Base-by-base conservation (phyloP, 495 filamentous ascomycete species). In the Neurospora sp. region DNA sequence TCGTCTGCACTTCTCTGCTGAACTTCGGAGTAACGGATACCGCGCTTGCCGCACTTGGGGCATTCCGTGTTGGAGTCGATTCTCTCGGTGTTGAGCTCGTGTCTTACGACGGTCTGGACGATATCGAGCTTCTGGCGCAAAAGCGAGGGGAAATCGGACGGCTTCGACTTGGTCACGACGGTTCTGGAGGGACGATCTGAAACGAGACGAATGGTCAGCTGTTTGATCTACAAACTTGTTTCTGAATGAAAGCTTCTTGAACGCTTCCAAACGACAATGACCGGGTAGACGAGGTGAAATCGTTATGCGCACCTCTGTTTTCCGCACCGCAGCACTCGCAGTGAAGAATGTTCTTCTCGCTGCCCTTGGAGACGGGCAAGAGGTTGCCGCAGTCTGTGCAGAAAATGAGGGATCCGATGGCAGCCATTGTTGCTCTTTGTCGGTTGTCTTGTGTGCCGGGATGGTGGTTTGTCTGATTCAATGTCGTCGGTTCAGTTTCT, bases 1-100 rank as follows among this genome's bases (percentile, higher is more conserved):
- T 98, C 96, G 81, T 98, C 96, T 5, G 96, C 96, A 84, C 93
- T 90, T 72, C 95, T 88, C 79, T 97, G 83, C 80, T 99, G 96
- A 69, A 93, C 87, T 3, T 93, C 90, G 39, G 90, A 92, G 79
- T 88, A 98, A 78, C 89, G 92, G 81, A 98, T 93, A 77, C 97
- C 92, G 65, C 88, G 89, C 70, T 89, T 86, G 7, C 91, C 94
- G 80, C 95, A 98, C 75, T 92, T 89, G 10, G 90, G 87, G 77
- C 96, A 98, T 27, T 89, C 89, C 72, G 85, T 85, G 75, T 91
- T 84, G 10, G 88, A 81, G 73, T 90, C 90, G 39, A 90, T 85
- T 31, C 91, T 90, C 78, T 93, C 91, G 14, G 90, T 96, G 74
- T 92, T 89, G 74, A 92, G 85, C 75, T 97, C 92, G 74, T 91